Evolutionary conservation across 2,329 filamentous ascomycete species (phyloP).

Genomic region (Herpotrichia juniperi): DNA sequence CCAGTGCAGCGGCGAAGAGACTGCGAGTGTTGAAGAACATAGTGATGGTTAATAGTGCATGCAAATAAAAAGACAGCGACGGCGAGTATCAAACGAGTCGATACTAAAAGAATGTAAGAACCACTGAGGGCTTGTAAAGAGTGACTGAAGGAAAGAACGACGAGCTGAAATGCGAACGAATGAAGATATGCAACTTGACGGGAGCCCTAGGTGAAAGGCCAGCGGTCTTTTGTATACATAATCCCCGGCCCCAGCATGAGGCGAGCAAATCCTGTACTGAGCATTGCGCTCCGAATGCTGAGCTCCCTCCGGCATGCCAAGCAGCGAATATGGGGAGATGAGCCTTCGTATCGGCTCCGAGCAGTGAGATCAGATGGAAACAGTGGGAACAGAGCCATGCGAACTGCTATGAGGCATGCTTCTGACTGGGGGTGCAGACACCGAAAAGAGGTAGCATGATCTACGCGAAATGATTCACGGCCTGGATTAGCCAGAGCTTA

Average conservation of each 20-base stretch:
- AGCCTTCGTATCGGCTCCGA: neutral
- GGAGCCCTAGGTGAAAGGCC: neutral
- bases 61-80: neutral
- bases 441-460: neutral
- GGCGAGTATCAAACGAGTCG: neutral
- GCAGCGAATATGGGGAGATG: neutral
- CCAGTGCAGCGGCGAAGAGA: slow-evolving; percentile 15
- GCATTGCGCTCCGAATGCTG: neutral
- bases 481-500: neutral
- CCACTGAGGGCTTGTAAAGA: slow-evolving; percentile 3
- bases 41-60: neutral
- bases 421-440: neutral
- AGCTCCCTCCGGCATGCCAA: neutral
- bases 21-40: slow-evolving; percentile 23
- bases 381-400: neutral
- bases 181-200: neutral
- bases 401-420: neutral
- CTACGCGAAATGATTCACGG: neutral
- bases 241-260: neutral
- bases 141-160: slow-evolving; percentile 4
- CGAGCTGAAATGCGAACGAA: slow-evolving; percentile 1
- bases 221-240: slow-evolving; percentile 2
- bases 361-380: slow-evolving; percentile 6
- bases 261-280: neutral
- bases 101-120: slow-evolving; percentile 2